These are phyloP conservation scores for Pyrus pyrifolia DNA, from an alignment of 306 rosid species.

Conservation along the genomic window DNA sequence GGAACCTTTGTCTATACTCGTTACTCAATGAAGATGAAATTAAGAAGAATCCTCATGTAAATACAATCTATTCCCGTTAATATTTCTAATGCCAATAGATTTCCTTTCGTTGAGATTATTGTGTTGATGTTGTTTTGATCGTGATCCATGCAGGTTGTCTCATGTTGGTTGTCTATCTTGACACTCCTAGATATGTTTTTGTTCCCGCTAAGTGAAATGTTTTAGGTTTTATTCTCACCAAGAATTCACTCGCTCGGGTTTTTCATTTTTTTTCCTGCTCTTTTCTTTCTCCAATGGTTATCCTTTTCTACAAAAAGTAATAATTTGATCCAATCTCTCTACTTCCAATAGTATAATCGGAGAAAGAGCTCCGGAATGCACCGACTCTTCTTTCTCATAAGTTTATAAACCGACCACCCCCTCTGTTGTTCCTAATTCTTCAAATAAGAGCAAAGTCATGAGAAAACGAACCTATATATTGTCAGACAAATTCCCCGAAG, in stretches of 20 bases:
- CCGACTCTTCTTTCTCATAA: too few species aligned
- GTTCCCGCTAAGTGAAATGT: too few species aligned
- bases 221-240: too few species aligned
- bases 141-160: slow-evolving; percentile 46
- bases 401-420: too few species aligned
- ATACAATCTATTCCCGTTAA: slow-evolving; percentile 2
- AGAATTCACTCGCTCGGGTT: slow-evolving; percentile 34
- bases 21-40: slow-evolving; percentile 42
- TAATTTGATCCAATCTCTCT: too few species aligned
- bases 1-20: slow-evolving; percentile 63
- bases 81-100: background rate
- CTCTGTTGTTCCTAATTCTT: too few species aligned
- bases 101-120: background rate
- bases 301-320: too few species aligned
- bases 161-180: slow-evolving; percentile 55
- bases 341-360: too few species aligned
- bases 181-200: slow-evolving; percentile 47
- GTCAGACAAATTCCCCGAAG: background rate
- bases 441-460: background rate
- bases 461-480: background rate
- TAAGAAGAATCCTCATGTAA: slow-evolving; percentile 69
- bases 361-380: too few species aligned
- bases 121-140: slow-evolving; percentile 18
- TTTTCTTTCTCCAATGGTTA: too few species aligned
- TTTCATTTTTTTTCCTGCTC: too few species aligned